Evolutionary conservation across 345 rosid species (phyloP).

Genomic region (Corchorus olitorius): DNA sequence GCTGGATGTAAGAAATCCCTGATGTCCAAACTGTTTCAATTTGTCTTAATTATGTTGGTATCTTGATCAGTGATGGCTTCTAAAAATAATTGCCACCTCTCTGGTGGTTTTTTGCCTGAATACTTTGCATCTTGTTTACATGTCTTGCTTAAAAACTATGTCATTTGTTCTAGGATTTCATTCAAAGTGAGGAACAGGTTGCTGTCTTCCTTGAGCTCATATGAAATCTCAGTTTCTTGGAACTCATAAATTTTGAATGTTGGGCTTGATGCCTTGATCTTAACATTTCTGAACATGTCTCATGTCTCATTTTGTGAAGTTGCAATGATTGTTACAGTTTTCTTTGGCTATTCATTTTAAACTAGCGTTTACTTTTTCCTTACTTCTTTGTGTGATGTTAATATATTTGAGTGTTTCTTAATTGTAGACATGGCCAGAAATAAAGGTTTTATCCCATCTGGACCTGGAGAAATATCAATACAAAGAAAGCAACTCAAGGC

Average conservation of each 20-base stretch:
- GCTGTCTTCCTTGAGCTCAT: neutral
- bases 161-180: neutral
- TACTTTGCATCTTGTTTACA: constrained; percentile 1
- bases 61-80: neutral
- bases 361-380: neutral
- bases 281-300: neutral
- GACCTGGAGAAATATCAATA: constrained; percentile 86
- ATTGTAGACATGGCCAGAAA: constrained; percentile 90
- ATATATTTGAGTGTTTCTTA: constrained; percentile 15
- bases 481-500: constrained; percentile 93
- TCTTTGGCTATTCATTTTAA: constrained; percentile 10
- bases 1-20: constrained; percentile 85
- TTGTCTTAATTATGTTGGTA: neutral
- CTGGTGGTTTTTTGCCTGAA: neutral
- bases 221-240: neutral
- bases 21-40: constrained; percentile 21
- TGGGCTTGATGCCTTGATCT: neutral
- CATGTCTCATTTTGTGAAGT: constrained; percentile 1
- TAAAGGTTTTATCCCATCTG: constrained; percentile 94
- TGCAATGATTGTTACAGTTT: constrained; percentile 5
- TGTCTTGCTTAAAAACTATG: neutral
- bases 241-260: neutral
- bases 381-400: constrained; percentile 6
- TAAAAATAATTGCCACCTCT: neutral
- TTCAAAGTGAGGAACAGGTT: neutral